These are phyloP conservation scores for Daedaleopsis nitida DNA, from an alignment of 768 basidiomycete species.

Conservation along the genomic window DNA sequence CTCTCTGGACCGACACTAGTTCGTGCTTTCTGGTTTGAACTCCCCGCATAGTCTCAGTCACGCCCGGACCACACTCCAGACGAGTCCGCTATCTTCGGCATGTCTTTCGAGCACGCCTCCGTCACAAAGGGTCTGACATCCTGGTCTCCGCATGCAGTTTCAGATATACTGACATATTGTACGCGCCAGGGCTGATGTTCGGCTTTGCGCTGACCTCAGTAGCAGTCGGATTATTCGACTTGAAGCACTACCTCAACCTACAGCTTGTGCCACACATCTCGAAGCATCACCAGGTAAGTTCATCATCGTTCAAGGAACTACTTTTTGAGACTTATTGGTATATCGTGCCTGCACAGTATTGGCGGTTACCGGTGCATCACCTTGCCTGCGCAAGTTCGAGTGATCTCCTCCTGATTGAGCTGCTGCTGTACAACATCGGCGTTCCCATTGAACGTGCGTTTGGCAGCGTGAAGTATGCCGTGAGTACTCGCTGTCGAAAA, in stretches of 20 bases:
- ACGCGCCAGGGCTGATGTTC: slow-evolving; percentile 70
- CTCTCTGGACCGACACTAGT: background rate
- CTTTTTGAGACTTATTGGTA: background rate
- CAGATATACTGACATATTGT: background rate
- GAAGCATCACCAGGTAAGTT: slow-evolving; percentile 79
- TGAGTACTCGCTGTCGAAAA: slow-evolving; percentile 37
- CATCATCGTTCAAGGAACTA: too few species aligned
- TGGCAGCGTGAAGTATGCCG: slow-evolving; percentile 86
- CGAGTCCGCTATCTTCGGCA: background rate
- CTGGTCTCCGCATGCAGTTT: background rate
- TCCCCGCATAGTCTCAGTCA: background rate
- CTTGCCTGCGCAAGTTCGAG: slow-evolving; percentile 82
- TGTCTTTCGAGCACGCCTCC: slow-evolving; percentile 71
- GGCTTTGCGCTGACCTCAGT: slow-evolving; percentile 72
- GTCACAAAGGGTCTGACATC: slow-evolving; percentile 68
- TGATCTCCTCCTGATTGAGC: slow-evolving; percentile 76
- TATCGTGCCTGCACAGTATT: slow-evolving; percentile 59
- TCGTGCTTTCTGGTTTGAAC: background rate
- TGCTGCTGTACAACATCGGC: slow-evolving; percentile 72
- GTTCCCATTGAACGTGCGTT: slow-evolving; percentile 82
- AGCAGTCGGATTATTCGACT: slow-evolving; percentile 73
- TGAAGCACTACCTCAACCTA: slow-evolving; percentile 87
- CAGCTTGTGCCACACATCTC: slow-evolving; percentile 90
- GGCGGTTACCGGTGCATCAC: slow-evolving; percentile 77
- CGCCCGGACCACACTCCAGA: background rate